Evolutionary conservation across 73 alveolate species (phyloP), one percentile per base, ranked within the genome.

Genomic region (Tetrahymena borealis): DNA sequence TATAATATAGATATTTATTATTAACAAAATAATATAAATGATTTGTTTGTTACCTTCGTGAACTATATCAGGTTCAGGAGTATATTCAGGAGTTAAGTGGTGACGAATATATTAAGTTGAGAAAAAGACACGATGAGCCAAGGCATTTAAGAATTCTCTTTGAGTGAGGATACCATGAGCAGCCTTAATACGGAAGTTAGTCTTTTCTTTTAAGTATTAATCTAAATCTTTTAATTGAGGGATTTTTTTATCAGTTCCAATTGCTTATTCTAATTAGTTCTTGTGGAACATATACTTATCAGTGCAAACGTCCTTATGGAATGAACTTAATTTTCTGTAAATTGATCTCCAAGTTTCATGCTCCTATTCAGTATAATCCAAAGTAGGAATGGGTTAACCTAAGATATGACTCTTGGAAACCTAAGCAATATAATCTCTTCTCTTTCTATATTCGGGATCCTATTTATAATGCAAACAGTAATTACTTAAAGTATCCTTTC

Each of bases 101-200:
- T 97, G 99, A 38, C 99, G 42, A 12, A 97, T 97, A 91, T 96
- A 97, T 90, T 96, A 93, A 0, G 99, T 97, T 16, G 98, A 96
- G 91, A 94, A 97, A 94, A 97, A 97, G 11, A 96, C 95, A 93
- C 96, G 96, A 91, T 95, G 97, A 15, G 98, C 99, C 7, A 97
- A 96, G 18, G 98, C 99, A 93, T 97, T 96, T 93, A 97, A 93
- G 90, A 97, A 97, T 39, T 95, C 98, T 91, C 99, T 94, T 91
- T 97, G 93, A 39, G 96, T 91, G 18, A 97, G 60, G 32, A 96
- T 91, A 1, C 99, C 99, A 91, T 96, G 98, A 2, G 97, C 97
- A 20, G 98, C 98, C 85, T 94, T 94, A 39, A 97, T 39, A 77
- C 97, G 91, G 96, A 97, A 97, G 42, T 98, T 98, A 33, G 99